Percentiles rank a stretch among this genome's conserved stretches.
Conservation (phyloP, 2,329 filamentous ascomycete genomes). For the Karstenula rhodostoma region DNA sequence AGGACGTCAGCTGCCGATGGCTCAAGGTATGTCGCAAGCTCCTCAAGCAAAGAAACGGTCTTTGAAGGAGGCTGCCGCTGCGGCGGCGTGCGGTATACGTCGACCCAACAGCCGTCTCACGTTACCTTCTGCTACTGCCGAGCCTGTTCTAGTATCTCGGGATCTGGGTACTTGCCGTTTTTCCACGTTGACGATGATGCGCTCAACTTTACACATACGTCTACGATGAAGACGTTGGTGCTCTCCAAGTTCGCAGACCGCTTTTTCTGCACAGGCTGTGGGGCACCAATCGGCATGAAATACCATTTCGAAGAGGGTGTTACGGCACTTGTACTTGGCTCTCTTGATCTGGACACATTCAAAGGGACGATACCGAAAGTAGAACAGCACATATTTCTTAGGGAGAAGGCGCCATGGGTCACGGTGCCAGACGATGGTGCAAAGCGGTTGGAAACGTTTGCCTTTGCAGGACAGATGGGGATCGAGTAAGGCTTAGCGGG, state of each 20-base stretch:
- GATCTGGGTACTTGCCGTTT: conserved; percentile 57
- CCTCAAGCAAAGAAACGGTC: conserved; percentile 21
- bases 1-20: conserved; percentile 33
- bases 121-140: conserved; percentile 58
- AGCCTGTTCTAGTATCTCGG: conserved; percentile 59
- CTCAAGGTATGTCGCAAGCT: conserved; percentile 27
- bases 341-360: conserved; percentile 53
- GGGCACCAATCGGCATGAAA: conserved; percentile 56
- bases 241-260: conserved; percentile 54
- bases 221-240: conserved; percentile 42
- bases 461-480: neutral
- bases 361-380: conserved; percentile 41
- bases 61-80: conserved; percentile 57
- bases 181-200: conserved; percentile 44
- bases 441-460: conserved; percentile 27
- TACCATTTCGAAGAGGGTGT: conserved; percentile 45
- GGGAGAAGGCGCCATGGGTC: conserved; percentile 49
- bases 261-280: conserved; percentile 57
- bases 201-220: conserved; percentile 45
- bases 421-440: conserved; percentile 39
- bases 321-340: conserved; percentile 51
- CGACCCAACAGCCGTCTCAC: conserved; percentile 43
- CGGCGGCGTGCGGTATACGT: conserved; percentile 53
- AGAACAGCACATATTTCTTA: conserved; percentile 55
- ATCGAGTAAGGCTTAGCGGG: neutral